Evolutionary conservation across 371 early-diverging fungal genomes (phyloP).

Genomic region (Chytridium lagenaria): DNA sequence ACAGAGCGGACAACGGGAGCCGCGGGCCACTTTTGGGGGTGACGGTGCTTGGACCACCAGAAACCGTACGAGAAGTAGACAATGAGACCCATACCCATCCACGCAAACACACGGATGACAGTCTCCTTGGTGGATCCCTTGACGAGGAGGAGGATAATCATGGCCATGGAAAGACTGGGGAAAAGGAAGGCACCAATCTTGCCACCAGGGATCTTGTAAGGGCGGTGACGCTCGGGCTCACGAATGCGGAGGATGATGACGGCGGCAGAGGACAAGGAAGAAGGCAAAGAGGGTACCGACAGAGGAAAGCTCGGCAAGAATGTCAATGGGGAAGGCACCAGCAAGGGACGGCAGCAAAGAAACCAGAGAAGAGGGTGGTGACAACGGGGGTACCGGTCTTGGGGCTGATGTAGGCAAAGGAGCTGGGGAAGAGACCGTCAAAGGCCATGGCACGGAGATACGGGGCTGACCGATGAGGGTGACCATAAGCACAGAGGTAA

Average conservation of each 20-base stretch:
- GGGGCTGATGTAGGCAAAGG: conserved; percentile 35
- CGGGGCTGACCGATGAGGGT: conserved; percentile 81
- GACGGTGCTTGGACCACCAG: conserved; percentile 56
- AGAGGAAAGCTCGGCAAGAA: conserved; percentile 84
- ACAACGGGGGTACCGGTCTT: conserved; percentile 5
- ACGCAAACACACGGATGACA: conserved; percentile 45
- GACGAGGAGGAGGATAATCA: conserved; percentile 37
- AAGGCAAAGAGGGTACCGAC: conserved; percentile 87
- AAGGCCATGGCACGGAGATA: conserved; percentile 82
- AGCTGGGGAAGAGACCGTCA: conserved; percentile 76
- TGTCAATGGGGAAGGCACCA: background rate
- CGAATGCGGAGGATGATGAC: conserved; percentile 68
- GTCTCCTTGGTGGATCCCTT: conserved; percentile 15
- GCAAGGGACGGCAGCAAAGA: conserved; percentile 67
- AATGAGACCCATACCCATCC: conserved; percentile 78
- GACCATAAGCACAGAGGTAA: conserved; percentile 79
- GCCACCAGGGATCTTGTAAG: conserved; percentile 81
- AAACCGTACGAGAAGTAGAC: conserved; percentile 73
- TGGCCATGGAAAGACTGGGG: conserved; percentile 63
- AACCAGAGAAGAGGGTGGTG: conserved; percentile 59
- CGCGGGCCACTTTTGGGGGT: conserved; percentile 13
- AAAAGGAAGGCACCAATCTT: conserved; percentile 55
- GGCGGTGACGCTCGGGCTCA: conserved; percentile 74
- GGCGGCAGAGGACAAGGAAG: conserved; percentile 74
- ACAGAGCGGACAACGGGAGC: background rate